Percentiles rank a stretch among this genome's conserved stretches.
phyloP scores from a whole-genome alignment of 164 flowering plant species.

The Aristolochia californica region DNA sequence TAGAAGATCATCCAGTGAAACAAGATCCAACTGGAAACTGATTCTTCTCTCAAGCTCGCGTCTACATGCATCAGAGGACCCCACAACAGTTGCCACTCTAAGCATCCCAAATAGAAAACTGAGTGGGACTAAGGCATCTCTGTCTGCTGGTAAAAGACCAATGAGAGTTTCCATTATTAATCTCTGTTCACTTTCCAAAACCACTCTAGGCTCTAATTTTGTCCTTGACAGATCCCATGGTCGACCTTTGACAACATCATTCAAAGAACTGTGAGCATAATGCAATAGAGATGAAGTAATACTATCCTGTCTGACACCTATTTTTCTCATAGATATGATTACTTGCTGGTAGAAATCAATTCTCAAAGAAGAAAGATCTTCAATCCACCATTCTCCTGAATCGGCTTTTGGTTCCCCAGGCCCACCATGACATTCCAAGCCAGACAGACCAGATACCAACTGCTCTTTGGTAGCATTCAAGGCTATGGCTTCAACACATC shows the following conservation, averaged over 20 bases:
- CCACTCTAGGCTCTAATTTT: slow-evolving; percentile 16
- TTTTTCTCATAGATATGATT: slow-evolving; percentile 40
- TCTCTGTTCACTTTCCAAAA: slow-evolving; percentile 30
- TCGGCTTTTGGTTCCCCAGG: slow-evolving; percentile 28
- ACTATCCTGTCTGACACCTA: slow-evolving; percentile 38
- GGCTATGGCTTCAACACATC: slow-evolving; percentile 56
- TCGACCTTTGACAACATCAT: slow-evolving; percentile 43
- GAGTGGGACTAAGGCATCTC: slow-evolving; percentile 31
- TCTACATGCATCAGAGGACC: slow-evolving; percentile 34
- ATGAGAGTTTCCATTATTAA: slow-evolving; percentile 49
- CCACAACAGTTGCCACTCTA: slow-evolving; percentile 39
- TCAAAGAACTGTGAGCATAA: slow-evolving; percentile 50
- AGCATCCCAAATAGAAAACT: slow-evolving; percentile 61
- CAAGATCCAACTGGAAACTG: slow-evolving; percentile 46
- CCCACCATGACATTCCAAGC: slow-evolving; percentile 26
- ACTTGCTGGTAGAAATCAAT: slow-evolving; percentile 45
- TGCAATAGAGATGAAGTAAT: slow-evolving; percentile 44
- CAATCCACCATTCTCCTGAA: slow-evolving; percentile 59
- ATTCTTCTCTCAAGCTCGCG: slow-evolving; percentile 61
- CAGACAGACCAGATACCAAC: slow-evolving; percentile 43
- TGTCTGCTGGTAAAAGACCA: slow-evolving; percentile 43
- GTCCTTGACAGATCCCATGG: slow-evolving; percentile 39
- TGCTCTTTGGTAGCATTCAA: slow-evolving; percentile 58
- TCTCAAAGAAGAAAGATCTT: slow-evolving; percentile 43
- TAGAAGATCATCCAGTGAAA: slow-evolving; percentile 56